These are phyloP conservation scores for Ustilago esculenta DNA, from an alignment of 1,284 basidiomycete genomes.

Conservation along the genomic window DNA sequence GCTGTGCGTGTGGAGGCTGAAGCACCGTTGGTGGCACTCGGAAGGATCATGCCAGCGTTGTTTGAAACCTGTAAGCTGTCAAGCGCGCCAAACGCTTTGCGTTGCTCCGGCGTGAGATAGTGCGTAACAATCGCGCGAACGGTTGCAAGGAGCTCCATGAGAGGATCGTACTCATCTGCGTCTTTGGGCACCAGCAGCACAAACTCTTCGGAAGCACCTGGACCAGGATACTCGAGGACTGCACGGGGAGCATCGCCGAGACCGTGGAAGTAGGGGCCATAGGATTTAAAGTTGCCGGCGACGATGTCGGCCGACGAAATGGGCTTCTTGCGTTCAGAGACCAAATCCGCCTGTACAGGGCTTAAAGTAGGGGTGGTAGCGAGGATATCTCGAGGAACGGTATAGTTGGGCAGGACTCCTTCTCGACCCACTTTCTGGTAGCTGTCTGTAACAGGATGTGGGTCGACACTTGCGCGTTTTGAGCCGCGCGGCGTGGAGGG, in stretches of 20 bases:
- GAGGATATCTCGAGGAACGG: constrained; percentile 43
- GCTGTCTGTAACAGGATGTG: constrained; percentile 32
- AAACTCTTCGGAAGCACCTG: constrained; percentile 47
- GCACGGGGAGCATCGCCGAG: constrained; percentile 41
- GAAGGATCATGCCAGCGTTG: constrained; percentile 52
- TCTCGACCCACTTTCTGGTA: constrained; percentile 45
- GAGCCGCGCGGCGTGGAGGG: constrained; percentile 34
- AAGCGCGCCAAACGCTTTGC: constrained; percentile 53
- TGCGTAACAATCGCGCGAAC: constrained; percentile 55
- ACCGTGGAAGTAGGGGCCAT: constrained; percentile 50
- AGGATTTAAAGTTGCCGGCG: constrained; percentile 41
- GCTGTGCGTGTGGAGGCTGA: constrained; percentile 16
- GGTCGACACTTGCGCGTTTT: constrained; percentile 42
- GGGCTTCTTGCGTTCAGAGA: constrained; percentile 1
- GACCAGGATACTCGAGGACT: constrained; percentile 57
- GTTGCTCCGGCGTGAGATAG: constrained; percentile 51
- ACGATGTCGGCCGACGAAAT: constrained; percentile 41
- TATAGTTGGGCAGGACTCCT: constrained; percentile 43
- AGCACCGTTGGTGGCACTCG: constrained; percentile 19
- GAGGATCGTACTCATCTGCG: constrained; percentile 63
- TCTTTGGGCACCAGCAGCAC: constrained; percentile 59
- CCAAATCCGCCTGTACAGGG: background rate
- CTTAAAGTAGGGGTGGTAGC: constrained; percentile 2
- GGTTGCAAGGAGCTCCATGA: constrained; percentile 59
- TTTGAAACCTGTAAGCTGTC: constrained; percentile 56